Base-by-base conservation (phyloP, 371 early-diverging fungal genomes). In the Syncephalis fuscata region DNA sequence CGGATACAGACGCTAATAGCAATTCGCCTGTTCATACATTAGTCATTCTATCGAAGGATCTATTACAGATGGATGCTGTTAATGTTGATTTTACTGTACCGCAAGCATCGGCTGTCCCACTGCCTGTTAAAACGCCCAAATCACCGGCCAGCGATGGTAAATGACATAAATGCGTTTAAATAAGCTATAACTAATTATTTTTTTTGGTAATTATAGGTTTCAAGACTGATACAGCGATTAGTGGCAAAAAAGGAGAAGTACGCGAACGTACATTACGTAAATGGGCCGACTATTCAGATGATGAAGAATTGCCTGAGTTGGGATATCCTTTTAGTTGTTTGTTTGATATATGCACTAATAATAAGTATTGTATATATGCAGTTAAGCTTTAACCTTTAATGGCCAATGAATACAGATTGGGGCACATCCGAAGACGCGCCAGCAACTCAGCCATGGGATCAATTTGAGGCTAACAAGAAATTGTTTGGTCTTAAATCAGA, bases 401-500 rank as follows among this genome's bases (percentile, higher is more conserved):
- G 39, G 45, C 25, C 45, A 7, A 23, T 45, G 20, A n/a, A 14
- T 45, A 50, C 51, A 39, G 53, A 52, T 17, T 47, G 49, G 14
- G n/a, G 39, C 8, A 39, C 16, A 20, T 41, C 19, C 32, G 62
- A 57, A 1, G 49, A 46, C 14, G 46, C 25, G 5, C 44, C 22
- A n/a, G 41, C 54, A 2, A 50, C 41, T 59, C 32, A 32, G 32
- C 32, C 32, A 21, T 99, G 99, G 99, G 94, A 99, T 67, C 99
- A 99, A 62, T 99, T 99, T 74, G 88, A 83, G n/a, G 88, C 73
- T 2, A 98, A 98, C 58, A 90, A 93, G 59, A 64, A 72, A 51
- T 66, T 89, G 40, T 98, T 98, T 76, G 98, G 98, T 1, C 73
- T 99, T 46, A 88, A 73, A 22, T 86, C 95, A 1, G 89, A 91